phyloP scores from a whole-genome alignment of 2,329 filamentous ascomycete species.

The Cercospora zeae-maydis region DNA sequence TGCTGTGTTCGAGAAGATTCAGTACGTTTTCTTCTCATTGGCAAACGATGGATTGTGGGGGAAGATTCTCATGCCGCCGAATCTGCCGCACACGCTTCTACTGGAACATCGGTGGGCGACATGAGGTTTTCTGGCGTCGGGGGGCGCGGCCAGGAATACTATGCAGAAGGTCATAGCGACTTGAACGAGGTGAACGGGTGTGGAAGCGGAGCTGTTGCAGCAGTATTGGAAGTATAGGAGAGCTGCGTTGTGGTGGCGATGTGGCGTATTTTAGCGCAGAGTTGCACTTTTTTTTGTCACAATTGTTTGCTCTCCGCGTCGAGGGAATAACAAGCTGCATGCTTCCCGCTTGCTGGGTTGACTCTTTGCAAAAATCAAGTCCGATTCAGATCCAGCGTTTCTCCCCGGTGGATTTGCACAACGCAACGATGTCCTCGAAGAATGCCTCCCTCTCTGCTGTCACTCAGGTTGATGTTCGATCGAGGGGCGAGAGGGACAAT shows the following conservation, averaged over 20 bases:
- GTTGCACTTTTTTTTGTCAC: not conserved
- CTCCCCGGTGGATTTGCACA: not conserved
- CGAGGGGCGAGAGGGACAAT: not conserved
- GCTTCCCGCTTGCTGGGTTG: not conserved
- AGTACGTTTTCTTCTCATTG: not conserved
- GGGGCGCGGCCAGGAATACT: not conserved
- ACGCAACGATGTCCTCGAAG: not conserved
- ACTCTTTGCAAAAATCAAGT: not conserved
- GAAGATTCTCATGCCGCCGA: not conserved
- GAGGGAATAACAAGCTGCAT: not conserved
- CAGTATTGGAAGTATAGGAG: not conserved
- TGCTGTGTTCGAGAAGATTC: not conserved
- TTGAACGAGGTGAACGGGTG: not conserved
- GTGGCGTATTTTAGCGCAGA: slow-evolving; percentile 1
- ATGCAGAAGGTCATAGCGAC: not conserved
- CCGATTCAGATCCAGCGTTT: not conserved
- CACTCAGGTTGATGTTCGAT: not conserved
- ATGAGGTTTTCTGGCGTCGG: not conserved
- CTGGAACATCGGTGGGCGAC: not conserved
- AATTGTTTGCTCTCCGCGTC: not conserved
- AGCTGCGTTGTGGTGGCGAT: not conserved
- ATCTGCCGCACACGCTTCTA: not conserved
- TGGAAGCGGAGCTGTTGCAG: not conserved
- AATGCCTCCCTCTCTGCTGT: not conserved
- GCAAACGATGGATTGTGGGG: not conserved